Percentiles rank a stretch among this genome's conserved stretches.
Conservation (phyloP, 805 yeast species). For the Myxozyma melibiosi region DNA sequence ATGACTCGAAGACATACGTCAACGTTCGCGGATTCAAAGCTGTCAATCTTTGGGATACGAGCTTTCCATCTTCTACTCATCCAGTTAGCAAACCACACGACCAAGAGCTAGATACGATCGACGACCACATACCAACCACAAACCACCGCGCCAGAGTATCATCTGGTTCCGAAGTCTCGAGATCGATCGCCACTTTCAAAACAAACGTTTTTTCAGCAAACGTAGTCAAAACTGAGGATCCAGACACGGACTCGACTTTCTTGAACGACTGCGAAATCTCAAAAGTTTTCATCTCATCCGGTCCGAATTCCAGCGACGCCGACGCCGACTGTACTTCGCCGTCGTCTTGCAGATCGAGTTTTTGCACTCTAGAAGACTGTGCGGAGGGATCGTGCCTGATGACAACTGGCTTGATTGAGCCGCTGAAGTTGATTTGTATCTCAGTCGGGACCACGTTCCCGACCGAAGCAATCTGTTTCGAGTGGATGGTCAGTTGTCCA, state of each 20-base stretch:
- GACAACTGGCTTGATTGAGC: conserved; percentile 17
- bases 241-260: conserved; percentile 37
- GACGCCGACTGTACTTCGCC: conserved; percentile 11
- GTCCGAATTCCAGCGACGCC: conserved; percentile 35
- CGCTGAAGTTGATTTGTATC: conserved; percentile 17
- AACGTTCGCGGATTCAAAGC: conserved; percentile 11
- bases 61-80: conserved; percentile 1
- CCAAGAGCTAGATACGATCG: neutral
- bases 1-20: neutral
- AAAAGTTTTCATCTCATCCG: conserved; percentile 35
- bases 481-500: conserved; percentile 20
- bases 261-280: conserved; percentile 36
- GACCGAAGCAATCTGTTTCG: conserved; percentile 16
- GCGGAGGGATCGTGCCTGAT: conserved; percentile 10
- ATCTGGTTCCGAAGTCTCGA: neutral
- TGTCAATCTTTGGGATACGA: conserved; percentile 14
- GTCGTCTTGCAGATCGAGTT: conserved; percentile 5
- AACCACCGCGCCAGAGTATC: conserved; percentile 21
- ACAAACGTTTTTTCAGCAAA: conserved; percentile 14
- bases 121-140: conserved; percentile 1
- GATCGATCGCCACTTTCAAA: conserved; percentile 9
- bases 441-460: conserved; percentile 8
- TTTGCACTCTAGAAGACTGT: neutral
- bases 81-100: neutral
- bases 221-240: conserved; percentile 28